Evolutionary conservation across 2,329 filamentous ascomycete genomes (phyloP), one percentile per base, ranked within the genome.

Genomic region (Fusarium sp.): DNA sequence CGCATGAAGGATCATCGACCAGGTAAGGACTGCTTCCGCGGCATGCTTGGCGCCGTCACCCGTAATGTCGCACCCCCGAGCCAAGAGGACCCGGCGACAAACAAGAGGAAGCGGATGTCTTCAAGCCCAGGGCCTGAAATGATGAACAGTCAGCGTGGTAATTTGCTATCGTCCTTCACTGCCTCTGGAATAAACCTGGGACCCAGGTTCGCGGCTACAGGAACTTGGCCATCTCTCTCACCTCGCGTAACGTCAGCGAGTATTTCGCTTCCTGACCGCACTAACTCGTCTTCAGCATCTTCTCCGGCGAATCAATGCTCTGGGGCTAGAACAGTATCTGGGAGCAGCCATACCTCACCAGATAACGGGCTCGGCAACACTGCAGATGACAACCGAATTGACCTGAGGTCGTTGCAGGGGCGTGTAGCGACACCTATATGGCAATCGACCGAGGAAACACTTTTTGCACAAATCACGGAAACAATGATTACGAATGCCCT

Each of bases 341-440:
- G 69, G 16, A 81, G 81, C 69, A 81, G 77, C 35, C 77, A 82
- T 38, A 79, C 80, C 11, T 82, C 81, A 7, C 79, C 80, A 1
- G 70, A 77, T 31, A 62, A 73, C 27, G 81, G 78, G 9, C 79
- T 82, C n/a, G 81, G 81, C n/a, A 83, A 81, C 71, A 82, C 79
- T 14, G 74, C 73, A 7, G 82, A 83, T 63, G 82, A 84, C 64
- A 83, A 83, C 40, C 75, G 79, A 20, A 72, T 83, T 25, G 81
- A 83, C 38, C 62, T 83, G 31, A 75, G 81, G 29, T 69, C 77
- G 7, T 80, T 83, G 13, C 81, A 82, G 63, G 81, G 78, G 6
- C 80, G 81, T 6, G 75, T 80, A 6, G 54, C 74, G 16, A 77
- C 77, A 18, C 80, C 81, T 1, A 61, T 80, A 27, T 84, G 81